Conservation (phyloP, 768 basidiomycete genomes). For the Pleurotus djamor region DNA sequence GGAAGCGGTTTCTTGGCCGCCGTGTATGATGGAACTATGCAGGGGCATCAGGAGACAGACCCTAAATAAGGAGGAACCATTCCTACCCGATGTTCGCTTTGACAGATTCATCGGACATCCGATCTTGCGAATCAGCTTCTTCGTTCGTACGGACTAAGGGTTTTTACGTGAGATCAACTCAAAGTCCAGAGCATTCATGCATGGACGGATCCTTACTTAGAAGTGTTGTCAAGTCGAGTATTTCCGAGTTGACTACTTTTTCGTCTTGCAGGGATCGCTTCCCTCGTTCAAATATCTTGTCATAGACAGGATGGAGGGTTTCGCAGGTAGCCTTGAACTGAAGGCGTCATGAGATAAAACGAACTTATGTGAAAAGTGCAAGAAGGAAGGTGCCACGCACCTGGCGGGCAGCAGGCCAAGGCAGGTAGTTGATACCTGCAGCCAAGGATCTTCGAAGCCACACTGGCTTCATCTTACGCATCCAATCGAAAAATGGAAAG, state of each 20-base stretch:
- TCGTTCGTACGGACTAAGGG: constrained; percentile 26
- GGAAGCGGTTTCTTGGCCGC: constrained; percentile 33
- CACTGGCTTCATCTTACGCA: constrained; percentile 18
- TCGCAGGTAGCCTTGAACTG: constrained; percentile 21
- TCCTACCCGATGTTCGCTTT: constrained; percentile 26
- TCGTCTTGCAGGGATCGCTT: constrained; percentile 14
- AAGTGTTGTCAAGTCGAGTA: constrained; percentile 20
- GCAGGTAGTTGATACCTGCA: constrained; percentile 11
- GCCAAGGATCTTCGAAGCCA: constrained; percentile 19
- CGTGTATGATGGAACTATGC: constrained; percentile 26
- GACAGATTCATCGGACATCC: constrained; percentile 23
- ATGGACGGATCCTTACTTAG: constrained; percentile 13
- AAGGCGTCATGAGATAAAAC: background rate
- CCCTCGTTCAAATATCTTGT: constrained; percentile 12
- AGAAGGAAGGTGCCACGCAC: constrained; percentile 6
- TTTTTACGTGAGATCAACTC: background rate
- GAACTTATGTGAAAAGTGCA: background rate
- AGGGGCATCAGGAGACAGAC: background rate
- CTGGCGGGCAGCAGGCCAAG: constrained; percentile 17
- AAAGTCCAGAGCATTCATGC: background rate
- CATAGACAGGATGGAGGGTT: constrained; percentile 18
- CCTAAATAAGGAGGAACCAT: background rate
- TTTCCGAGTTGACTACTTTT: constrained; percentile 13
- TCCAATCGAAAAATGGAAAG: constrained; percentile 19
- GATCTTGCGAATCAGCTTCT: constrained; percentile 21